Evolutionary conservation across 441 rosid species (phyloP).

Genomic region (Aquilaria agallochum): DNA sequence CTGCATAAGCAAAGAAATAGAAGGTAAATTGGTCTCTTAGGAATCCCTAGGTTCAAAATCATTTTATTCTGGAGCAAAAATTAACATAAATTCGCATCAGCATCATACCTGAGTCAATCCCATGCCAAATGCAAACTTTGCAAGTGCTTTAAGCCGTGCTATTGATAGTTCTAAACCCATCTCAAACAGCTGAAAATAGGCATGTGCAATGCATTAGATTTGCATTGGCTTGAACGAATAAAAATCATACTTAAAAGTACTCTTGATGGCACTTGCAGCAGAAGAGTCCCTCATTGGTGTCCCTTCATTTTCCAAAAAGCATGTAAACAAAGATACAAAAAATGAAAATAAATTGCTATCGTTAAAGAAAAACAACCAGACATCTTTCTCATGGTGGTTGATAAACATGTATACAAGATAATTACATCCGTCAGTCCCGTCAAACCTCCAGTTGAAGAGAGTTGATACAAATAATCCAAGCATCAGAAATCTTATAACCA

Average conservation of each 20-base stretch:
- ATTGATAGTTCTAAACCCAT: conserved; percentile 99
- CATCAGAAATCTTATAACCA: no score
- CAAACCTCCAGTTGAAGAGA: no score
- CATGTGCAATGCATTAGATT: not conserved
- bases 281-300: no score
- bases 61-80: not conserved
- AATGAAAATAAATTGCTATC: no score
- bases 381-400: not conserved
- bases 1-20: not conserved
- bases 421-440: no score
- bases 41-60: not conserved
- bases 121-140: conserved; percentile 96
- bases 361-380: not conserved
- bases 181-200: conserved; percentile 79
- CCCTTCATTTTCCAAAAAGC: no score
- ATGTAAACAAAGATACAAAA: no score
- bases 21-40: not conserved
- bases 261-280: conserved; percentile 8
- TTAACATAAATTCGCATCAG: conserved; percentile 4
- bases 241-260: not conserved
- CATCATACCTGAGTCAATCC: conserved; percentile 88
- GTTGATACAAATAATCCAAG: no score
- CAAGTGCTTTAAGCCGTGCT: conserved; percentile 95
- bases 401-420: no score
- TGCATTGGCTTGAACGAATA: conserved; percentile 17